Evolutionary conservation across 129 eudicot genomes (phyloP).

Genomic region (Oenanthe sinensis): DNA sequence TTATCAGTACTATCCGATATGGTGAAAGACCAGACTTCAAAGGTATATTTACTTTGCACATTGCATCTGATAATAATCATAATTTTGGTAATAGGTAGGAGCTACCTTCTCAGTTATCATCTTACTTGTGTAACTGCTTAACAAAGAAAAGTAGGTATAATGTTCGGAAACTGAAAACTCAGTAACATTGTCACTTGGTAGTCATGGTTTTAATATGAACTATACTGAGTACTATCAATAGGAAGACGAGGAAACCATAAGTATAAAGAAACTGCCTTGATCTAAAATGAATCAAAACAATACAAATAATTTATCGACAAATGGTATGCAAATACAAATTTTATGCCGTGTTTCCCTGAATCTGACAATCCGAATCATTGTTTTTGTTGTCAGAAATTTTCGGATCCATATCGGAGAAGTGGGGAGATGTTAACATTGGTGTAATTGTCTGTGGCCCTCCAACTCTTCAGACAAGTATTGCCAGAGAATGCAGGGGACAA

Average conservation of each 20-base stretch:
- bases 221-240: neutral
- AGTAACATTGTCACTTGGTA: too few relatives aligned
- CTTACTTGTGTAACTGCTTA: too few relatives aligned
- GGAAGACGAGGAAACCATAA: neutral
- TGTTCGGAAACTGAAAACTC: too few relatives aligned
- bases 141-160: neutral
- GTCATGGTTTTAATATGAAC: too few relatives aligned
- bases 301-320: neutral
- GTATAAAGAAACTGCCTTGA: neutral
- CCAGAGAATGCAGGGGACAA: constrained; percentile 70
- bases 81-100: neutral
- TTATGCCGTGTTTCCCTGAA: neutral
- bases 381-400: constrained; percentile 53
- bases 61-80: neutral
- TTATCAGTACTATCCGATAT: constrained; percentile 31
- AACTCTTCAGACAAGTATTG: constrained; percentile 68
- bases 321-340: neutral
- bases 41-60: constrained; percentile 33
- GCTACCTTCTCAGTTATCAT: neutral
- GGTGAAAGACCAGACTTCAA: constrained; percentile 76
- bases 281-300: neutral
- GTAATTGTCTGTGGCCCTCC: constrained; percentile 90
- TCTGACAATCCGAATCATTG: constrained; percentile 1
- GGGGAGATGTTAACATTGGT: constrained; percentile 77
- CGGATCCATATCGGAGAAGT: constrained; percentile 43